Evolutionary conservation across 805 yeast genomes (phyloP).

Genomic region (Cyberlindnera maclurae): DNA sequence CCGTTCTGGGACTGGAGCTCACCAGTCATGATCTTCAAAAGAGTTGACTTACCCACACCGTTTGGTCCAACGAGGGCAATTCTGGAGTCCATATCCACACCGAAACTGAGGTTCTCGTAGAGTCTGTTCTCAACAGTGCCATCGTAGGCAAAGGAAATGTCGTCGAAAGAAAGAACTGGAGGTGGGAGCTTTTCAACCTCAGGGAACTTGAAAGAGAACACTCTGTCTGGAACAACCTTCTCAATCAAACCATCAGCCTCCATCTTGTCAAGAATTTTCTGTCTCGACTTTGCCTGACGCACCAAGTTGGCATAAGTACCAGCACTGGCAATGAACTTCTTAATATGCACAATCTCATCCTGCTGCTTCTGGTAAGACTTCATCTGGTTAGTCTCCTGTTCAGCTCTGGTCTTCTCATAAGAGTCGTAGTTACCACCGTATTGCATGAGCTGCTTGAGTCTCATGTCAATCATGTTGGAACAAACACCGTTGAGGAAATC

Average conservation of each 20-base stretch:
- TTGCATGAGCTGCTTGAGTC: conserved; percentile 62
- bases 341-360: conserved; percentile 96
- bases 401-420: conserved; percentile 88
- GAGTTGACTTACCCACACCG: conserved; percentile 97
- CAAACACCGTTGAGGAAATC: conserved; percentile 99
- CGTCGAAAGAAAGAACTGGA: conserved; percentile 95
- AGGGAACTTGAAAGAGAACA: conserved; percentile 90
- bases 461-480: conserved; percentile 96
- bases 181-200: conserved; percentile 97
- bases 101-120: conserved; percentile 87
- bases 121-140: conserved; percentile 78
- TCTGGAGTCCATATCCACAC: conserved; percentile 99
- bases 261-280: conserved; percentile 98
- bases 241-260: conserved; percentile 97
- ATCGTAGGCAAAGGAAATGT: conserved; percentile 87
- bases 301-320: conserved; percentile 99
- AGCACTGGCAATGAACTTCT: conserved; percentile 97
- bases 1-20: conserved; percentile 83
- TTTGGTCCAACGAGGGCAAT: conserved; percentile 97
- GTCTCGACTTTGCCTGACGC: conserved; percentile 98
- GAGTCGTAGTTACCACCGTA: conserved; percentile 99
- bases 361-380: conserved; percentile 95
- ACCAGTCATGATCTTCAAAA: conserved; percentile 96
- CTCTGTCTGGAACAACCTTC: conserved; percentile 88
- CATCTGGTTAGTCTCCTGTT: conserved; percentile 95